phyloP scores from a whole-genome alignment of 2,329 filamentous ascomycete species.

The Aspergillus carbonarius region DNA sequence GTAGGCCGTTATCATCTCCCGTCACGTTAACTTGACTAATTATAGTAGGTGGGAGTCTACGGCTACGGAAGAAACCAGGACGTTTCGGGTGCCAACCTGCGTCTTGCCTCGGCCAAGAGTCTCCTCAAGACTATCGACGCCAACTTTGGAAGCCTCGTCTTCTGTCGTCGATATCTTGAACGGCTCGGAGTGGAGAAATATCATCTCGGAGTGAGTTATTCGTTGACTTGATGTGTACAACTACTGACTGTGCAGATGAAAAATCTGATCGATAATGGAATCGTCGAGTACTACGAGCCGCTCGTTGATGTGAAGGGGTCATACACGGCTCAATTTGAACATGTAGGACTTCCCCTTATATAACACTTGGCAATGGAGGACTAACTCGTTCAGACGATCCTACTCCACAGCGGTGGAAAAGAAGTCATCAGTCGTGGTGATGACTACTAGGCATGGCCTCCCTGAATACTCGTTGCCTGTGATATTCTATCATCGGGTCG shows the following conservation, averaged over 20 bases:
- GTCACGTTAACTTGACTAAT: neutral
- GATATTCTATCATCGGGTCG: too few relatives aligned
- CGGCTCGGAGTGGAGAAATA: conserved; percentile 62
- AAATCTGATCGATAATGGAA: conserved; percentile 55
- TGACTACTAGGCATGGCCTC: too few relatives aligned
- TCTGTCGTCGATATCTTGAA: conserved; percentile 62
- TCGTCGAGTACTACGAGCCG: conserved; percentile 58
- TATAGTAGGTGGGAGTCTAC: conserved; percentile 49
- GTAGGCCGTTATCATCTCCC: conserved; percentile 28
- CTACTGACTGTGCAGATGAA: conserved; percentile 50
- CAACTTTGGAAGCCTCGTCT: conserved; percentile 63
- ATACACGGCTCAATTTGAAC: conserved; percentile 65
- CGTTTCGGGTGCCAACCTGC: conserved; percentile 33
- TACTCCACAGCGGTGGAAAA: conserved; percentile 48
- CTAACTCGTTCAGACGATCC: conserved; percentile 43
- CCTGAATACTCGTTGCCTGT: too few relatives aligned
- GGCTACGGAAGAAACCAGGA: conserved; percentile 50
- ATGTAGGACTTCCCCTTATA: conserved; percentile 34
- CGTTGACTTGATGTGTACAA: neutral
- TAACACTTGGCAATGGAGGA: neutral
- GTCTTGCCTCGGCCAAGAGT: conserved; percentile 55
- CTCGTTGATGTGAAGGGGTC: conserved; percentile 60
- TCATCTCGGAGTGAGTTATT: conserved; percentile 52
- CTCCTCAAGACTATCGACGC: conserved; percentile 60
- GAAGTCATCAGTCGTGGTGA: conserved; percentile 55